These are phyloP conservation scores for Apium graveolens DNA, from an alignment of 129 eudicot species.

Conservation along the genomic window DNA sequence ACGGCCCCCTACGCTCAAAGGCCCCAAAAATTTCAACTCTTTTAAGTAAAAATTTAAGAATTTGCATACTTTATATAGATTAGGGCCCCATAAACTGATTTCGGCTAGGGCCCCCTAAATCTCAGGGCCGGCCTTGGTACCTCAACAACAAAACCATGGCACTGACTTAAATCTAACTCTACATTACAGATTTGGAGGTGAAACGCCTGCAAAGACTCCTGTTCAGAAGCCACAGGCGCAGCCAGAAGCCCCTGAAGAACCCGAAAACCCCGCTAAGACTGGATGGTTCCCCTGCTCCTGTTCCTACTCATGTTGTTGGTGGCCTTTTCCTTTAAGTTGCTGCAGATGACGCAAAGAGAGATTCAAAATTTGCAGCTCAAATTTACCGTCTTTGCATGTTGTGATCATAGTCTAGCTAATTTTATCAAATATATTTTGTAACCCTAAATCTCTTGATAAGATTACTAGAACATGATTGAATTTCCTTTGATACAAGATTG, in stretches of 20 bases:
- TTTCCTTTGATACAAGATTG: too few relatives aligned
- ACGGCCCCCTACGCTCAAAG: too few relatives aligned
- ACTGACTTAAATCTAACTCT: conserved; percentile 3
- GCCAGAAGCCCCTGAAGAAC: conserved; percentile 20
- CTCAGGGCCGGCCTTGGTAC: too few relatives aligned
- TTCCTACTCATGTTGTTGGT: conserved; percentile 4
- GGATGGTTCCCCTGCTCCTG: conserved; percentile 50
- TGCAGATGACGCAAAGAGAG: neutral
- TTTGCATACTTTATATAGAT: too few relatives aligned
- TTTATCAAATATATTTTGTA: neutral
- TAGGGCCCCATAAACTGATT: too few relatives aligned
- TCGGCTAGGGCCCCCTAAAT: too few relatives aligned
- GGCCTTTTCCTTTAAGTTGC: neutral
- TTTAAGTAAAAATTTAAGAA: too few relatives aligned
- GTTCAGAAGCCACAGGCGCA: conserved; percentile 15
- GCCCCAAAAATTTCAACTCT: too few relatives aligned
- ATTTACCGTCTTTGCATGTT: neutral
- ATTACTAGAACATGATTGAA: neutral
- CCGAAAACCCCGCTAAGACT: conserved; percentile 29
- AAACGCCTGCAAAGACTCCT: conserved; percentile 26
- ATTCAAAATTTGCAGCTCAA: neutral
- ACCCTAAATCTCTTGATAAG: neutral
- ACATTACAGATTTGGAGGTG: conserved; percentile 43
- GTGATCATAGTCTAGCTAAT: neutral
- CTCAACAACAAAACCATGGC: neutral